Evolutionary conservation across 2,329 filamentous ascomycete species (phyloP).

Genomic region (Botrytis deweyae): DNA sequence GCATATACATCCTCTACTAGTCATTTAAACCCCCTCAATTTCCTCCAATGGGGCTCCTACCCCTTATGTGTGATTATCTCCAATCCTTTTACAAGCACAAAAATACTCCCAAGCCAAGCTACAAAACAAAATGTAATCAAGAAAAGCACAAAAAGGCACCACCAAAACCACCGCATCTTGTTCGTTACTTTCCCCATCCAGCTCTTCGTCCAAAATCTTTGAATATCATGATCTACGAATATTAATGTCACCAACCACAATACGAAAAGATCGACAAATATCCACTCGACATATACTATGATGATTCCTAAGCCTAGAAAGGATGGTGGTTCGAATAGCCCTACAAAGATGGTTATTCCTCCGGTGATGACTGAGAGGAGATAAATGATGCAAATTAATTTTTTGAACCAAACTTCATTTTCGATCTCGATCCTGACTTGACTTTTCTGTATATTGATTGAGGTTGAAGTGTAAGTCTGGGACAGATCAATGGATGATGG

Average conservation of each 20-base stretch:
- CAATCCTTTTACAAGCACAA: neutral
- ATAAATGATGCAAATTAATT: neutral
- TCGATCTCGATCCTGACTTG: neutral
- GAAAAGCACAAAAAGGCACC: neutral
- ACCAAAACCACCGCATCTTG: neutral
- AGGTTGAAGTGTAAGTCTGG: neutral
- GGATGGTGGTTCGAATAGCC: neutral
- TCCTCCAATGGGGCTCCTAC: neutral
- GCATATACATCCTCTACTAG: neutral
- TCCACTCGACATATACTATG: neutral
- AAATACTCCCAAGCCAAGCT: neutral
- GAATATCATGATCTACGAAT: neutral
- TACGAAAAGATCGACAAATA: neutral
- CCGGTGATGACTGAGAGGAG: neutral
- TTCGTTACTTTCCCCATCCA: neutral
- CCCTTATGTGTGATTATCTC: neutral
- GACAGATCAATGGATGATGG: neutral
- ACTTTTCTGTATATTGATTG: neutral
- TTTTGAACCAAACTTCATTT: neutral
- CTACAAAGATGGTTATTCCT: neutral
- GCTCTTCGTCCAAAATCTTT: neutral
- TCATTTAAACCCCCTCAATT: neutral
- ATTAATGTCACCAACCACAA: neutral
- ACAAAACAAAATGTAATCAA: neutral
- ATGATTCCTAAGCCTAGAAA: neutral